phyloP scores from a whole-genome alignment of 2,329 filamentous ascomycete genomes.

The Fusarium nisikadoi region DNA sequence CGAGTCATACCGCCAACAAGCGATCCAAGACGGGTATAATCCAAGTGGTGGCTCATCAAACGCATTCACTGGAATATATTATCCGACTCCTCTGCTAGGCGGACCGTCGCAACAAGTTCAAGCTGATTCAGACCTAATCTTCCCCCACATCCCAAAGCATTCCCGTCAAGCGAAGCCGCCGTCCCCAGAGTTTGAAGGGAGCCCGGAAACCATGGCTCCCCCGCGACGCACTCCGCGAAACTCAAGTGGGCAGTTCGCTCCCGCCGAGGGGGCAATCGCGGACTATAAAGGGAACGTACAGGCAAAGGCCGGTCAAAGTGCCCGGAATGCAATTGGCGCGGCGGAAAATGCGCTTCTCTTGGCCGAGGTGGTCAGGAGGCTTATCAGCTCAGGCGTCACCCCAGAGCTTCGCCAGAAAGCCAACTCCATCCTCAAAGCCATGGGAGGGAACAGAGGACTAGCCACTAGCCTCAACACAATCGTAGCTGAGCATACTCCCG shows the following conservation, averaged over 20 bases:
- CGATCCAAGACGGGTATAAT: rapidly evolving
- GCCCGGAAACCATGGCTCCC: neutral
- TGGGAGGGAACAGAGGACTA: neutral
- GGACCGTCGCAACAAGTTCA: neutral
- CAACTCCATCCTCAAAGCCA: rapidly evolving
- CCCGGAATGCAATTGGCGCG: rapidly evolving
- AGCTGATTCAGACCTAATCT: rapidly evolving
- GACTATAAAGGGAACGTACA: neutral
- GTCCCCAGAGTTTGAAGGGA: neutral
- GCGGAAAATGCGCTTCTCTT: neutral
- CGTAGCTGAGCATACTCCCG: no score
- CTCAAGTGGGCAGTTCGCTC: neutral
- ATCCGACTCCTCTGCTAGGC: neutral
- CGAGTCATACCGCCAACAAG: rapidly evolving
- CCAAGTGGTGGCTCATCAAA: rapidly evolving
- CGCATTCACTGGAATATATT: rapidly evolving
- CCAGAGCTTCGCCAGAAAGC: neutral
- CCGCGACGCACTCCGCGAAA: no score
- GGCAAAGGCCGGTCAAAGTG: neutral
- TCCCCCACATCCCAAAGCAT: neutral
- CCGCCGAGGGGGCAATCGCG: neutral
- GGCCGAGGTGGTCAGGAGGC: neutral
- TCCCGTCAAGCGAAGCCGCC: neutral
- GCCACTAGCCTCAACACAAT: no score
- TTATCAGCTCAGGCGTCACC: neutral